Conservation (phyloP, 1,284 basidiomycete genomes). For the Blastosporella zonata region DNA sequence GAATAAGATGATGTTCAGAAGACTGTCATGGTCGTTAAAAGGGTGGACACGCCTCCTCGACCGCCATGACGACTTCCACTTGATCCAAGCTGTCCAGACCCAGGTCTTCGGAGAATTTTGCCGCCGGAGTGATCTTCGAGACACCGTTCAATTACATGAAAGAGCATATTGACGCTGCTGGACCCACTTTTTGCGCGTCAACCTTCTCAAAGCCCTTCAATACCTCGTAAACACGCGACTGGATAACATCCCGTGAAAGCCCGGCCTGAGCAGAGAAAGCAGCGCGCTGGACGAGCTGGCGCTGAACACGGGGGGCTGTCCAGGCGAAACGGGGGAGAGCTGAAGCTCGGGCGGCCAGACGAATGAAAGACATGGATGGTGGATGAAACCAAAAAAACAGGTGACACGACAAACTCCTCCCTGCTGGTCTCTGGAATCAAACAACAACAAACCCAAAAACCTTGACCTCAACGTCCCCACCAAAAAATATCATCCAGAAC, state of each 20-base stretch:
- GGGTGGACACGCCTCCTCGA: conserved; percentile 80
- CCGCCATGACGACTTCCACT: conserved; percentile 99
- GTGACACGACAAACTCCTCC: conserved; percentile 4
- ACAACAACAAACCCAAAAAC: not conserved
- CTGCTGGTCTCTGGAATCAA: no score
- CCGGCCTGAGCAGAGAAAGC: conserved; percentile 77
- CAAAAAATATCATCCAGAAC: conserved; percentile 5
- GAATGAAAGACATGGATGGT: conserved; percentile 47
- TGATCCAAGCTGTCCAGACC: conserved; percentile 96
- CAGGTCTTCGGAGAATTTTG: conserved; percentile 87
- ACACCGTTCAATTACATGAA: conserved; percentile 13
- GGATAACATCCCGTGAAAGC: conserved; percentile 75
- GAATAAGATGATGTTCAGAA: conserved; percentile 3
- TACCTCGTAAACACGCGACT: conserved; percentile 82
- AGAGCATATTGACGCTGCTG: conserved; percentile 2
- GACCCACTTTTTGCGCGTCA: conserved; percentile 72
- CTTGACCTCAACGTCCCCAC: not conserved
- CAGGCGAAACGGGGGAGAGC: conserved; percentile 34
- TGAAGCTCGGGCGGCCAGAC: conserved; percentile 42
- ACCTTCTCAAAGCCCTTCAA: conserved; percentile 97
- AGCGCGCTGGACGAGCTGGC: conserved; percentile 38
- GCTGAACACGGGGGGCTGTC: conserved; percentile 26
- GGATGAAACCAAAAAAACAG: conserved; percentile 12
- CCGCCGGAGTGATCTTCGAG: conserved; percentile 65
- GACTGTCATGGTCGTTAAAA: not conserved